These are phyloP conservation scores for Quercus rubra DNA, from an alignment of 306 rosid species.

Conservation along the genomic window DNA sequence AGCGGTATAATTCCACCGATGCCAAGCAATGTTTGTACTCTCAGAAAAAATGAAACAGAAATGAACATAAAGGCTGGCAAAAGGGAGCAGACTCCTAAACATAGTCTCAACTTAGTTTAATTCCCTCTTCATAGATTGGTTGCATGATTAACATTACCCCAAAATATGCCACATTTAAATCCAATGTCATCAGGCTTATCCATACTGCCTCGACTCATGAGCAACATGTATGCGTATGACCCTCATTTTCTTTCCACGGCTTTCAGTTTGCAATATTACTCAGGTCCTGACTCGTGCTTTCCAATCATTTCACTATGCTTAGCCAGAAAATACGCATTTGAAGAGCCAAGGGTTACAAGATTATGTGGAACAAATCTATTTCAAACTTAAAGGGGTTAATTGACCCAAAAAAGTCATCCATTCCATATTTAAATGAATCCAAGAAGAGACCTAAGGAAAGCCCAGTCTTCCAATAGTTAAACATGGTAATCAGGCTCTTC, in stretches of 20 bases:
- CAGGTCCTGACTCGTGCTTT: conserved; percentile 5
- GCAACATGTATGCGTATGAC: background rate
- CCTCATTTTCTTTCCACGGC: background rate
- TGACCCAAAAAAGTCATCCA: conserved; percentile 37
- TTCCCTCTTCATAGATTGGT: background rate
- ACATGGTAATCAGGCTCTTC: conserved; percentile 57
- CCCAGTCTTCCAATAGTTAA: conserved; percentile 96
- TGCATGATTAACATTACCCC: background rate
- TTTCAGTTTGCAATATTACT: background rate
- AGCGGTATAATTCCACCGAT: background rate
- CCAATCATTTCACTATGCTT: conserved; percentile 3
- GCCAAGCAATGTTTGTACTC: background rate
- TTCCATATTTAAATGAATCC: conserved; percentile 85
- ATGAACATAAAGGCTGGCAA: background rate
- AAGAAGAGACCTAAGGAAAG: conserved; percentile 90
- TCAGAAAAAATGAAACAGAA: background rate
- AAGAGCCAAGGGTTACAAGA: conserved; percentile 17
- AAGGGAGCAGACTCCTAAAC: background rate
- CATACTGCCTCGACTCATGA: background rate
- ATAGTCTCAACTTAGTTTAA: background rate
- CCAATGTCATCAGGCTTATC: background rate
- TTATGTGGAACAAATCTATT: conserved; percentile 13
- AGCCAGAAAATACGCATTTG: background rate
- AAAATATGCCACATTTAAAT: background rate
- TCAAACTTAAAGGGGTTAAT: conserved; percentile 26